Conservation (phyloP, 2,329 filamentous ascomycete species). For the Paecilomyces sp. region DNA sequence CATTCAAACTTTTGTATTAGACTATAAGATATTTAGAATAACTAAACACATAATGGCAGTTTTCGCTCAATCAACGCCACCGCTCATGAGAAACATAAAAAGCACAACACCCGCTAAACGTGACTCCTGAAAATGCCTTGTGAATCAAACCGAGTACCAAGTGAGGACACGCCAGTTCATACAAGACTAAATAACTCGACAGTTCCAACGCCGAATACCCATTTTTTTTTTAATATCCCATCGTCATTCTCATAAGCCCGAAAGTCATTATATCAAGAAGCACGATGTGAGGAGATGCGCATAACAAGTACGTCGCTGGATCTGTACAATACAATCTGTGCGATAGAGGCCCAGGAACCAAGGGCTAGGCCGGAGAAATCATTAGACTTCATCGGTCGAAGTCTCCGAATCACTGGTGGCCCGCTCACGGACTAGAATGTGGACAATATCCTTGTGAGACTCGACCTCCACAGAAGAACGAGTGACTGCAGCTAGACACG, state of each 20-base stretch:
- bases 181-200: background rate
- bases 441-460: background rate
- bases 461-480: conserved; percentile 8
- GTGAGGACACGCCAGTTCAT: background rate
- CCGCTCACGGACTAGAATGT: background rate
- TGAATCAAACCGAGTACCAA: background rate
- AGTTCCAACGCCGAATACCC: background rate
- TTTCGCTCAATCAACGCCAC: background rate
- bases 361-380: too few relatives aligned
- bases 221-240: background rate
- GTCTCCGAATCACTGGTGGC: background rate
- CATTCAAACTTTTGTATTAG: background rate
- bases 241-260: background rate
- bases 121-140: background rate
- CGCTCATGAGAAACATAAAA: background rate
- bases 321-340: background rate
- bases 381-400: background rate
- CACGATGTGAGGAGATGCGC: background rate
- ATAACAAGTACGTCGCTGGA: background rate
- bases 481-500: conserved; percentile 16
- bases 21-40: background rate
- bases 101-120: background rate
- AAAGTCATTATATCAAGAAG: background rate
- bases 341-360: background rate
- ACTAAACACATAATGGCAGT: background rate